phyloP scores from a whole-genome alignment of 2,329 filamentous ascomycete species.

The Xenosphaeropsis pyriputrescens region DNA sequence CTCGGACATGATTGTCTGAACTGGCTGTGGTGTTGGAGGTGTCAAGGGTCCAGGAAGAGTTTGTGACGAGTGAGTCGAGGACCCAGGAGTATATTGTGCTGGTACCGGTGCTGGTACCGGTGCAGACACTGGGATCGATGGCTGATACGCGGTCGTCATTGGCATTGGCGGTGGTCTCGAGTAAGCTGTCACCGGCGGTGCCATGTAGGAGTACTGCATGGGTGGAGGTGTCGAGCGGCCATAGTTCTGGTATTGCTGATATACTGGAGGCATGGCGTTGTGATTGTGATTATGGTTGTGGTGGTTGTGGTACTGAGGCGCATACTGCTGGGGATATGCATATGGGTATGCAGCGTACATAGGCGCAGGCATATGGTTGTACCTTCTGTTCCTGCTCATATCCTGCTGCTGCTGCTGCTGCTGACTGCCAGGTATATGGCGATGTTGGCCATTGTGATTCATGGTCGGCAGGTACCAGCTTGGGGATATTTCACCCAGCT shows the following conservation, averaged over 20 bases:
- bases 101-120: no score
- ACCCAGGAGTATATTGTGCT: no score
- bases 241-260: conserved; percentile 32
- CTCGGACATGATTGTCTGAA: conserved; percentile 10
- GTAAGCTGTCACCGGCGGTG: conserved; percentile 25
- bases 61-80: conserved; percentile 18
- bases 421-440: no score
- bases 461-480: no score
- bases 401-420: conserved; percentile 13
- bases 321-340: conserved; percentile 35
- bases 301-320: conserved; percentile 36
- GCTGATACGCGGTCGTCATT: conserved; percentile 40
- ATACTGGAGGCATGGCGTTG: conserved; percentile 28
- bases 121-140: no score
- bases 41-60: conserved; percentile 23
- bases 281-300: conserved; percentile 30
- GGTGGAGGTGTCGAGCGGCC: conserved; percentile 29
- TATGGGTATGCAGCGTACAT: conserved; percentile 36
- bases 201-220: conserved; percentile 39
- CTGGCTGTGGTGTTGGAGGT: conserved; percentile 28
- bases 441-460: no score
- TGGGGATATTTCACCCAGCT: no score
- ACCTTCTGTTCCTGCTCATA: conserved; percentile 16
- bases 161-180: conserved; percentile 35
- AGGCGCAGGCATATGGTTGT: conserved; percentile 21